Evolutionary conservation across 805 yeast species (phyloP), one percentile per base, ranked within the genome.

Genomic region (Yarrowia phangngaensis): DNA sequence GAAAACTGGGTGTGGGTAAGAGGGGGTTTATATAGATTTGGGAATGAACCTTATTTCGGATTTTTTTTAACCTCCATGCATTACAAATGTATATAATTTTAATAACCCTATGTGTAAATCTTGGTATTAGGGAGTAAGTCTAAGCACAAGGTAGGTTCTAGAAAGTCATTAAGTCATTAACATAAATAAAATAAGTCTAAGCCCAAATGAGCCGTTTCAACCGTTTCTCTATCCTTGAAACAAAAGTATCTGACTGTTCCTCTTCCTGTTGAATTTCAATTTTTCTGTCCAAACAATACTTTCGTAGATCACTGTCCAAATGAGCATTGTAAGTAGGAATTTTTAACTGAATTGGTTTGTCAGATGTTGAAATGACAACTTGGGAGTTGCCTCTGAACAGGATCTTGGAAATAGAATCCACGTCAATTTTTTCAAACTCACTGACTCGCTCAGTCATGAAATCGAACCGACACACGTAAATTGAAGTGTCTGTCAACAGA

Each of bases 391-490:
- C 32, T 11, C 26, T 31, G 20, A 38, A 35, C 30, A 24, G 32
- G 8, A 38, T 32, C 7, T 11, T 8, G 11, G 45, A 17, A 11
- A 38, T 38, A 4, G 19, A 6, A 19, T 4, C 7, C 8, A 27
- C 32, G 19, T 38, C 45, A 17, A 38, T 24, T 32, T 41, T 29
- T 7, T 35, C 31, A 34, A 48, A 57, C 16, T 55, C 56, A 4
- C 34, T 28, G 14, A 64, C 50, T 13, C 56, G 55, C 9, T 57
- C 59, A 6, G 46, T 28, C 7, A 46, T 36, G 2, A 56, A 50
- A 24, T 55, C 57, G 35, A 56, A 59, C 15, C 57, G 54, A 9
- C 61, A 58, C 7, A 64, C 53, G 45, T 58, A 59, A 9, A 64
- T 34, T 8, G 57, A 51, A 4, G 33, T 31, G 33, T 58, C 54